phyloP scores from a whole-genome alignment of 1,284 basidiomycete species.

The Ceratobasidium sp. region DNA sequence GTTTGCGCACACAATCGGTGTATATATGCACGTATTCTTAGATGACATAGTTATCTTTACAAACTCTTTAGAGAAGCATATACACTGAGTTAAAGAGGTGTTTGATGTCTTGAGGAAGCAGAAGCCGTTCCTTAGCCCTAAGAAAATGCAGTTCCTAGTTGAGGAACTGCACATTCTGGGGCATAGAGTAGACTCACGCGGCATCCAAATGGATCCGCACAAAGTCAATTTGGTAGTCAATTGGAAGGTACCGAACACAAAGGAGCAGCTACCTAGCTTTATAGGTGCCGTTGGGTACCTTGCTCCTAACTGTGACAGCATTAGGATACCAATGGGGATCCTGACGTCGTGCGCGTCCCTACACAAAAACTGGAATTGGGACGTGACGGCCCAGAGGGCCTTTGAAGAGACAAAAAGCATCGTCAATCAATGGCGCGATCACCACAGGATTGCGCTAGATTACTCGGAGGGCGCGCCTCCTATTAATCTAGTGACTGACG shows the following conservation, averaged over 20 bases:
- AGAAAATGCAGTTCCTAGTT: too few relatives aligned
- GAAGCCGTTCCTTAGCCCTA: too few relatives aligned
- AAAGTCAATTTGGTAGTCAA: slow-evolving; percentile 43
- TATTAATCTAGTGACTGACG: slow-evolving; percentile 46
- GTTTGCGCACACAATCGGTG: too few relatives aligned
- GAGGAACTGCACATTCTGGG: too few relatives aligned
- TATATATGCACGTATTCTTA: too few relatives aligned
- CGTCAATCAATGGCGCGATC: slow-evolving; percentile 48
- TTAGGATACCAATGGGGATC: slow-evolving; percentile 49
- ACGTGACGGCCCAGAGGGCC: slow-evolving; percentile 55
- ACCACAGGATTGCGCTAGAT: slow-evolving; percentile 52
- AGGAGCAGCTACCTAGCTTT: slow-evolving; percentile 43
- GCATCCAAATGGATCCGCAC: slow-evolving; percentile 50
- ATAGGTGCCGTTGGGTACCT: slow-evolving; percentile 20
- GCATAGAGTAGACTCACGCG: slow-evolving; percentile 32
- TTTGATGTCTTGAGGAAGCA: too few relatives aligned
- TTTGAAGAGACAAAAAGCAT: slow-evolving; percentile 59
- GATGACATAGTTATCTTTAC: too few relatives aligned
- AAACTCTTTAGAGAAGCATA: too few relatives aligned
- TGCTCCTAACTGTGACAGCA: slow-evolving; percentile 4
- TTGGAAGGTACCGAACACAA: slow-evolving; percentile 46
- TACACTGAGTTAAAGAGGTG: too few relatives aligned
- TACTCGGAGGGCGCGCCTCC: slow-evolving; percentile 49
- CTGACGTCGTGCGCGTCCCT: slow-evolving; percentile 54
- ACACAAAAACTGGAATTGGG: slow-evolving; percentile 55